Evolutionary conservation across 257 asterid genomes (phyloP), one percentile per base, ranked within the genome.

Genomic region (Solanum paucissectum): DNA sequence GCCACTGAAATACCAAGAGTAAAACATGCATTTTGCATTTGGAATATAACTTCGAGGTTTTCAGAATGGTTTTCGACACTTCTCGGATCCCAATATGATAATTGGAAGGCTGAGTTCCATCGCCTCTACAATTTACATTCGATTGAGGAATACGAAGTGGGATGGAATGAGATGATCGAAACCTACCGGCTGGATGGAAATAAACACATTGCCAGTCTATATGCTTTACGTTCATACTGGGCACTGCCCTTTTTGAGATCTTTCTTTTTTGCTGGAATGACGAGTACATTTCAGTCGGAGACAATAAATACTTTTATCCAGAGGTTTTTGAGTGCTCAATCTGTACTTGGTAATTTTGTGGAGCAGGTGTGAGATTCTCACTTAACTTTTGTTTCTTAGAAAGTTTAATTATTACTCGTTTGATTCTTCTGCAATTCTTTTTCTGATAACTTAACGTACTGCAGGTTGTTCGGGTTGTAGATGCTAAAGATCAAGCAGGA

Each of bases 61-160:
- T 98, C 99, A 2, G 96, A 98, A 40, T 97, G 99, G 99, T 96
- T 97, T 90, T 95, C 93, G 87, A 94, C 99, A 58, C 92, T 95
- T 38, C 89, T 97, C 74, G 98, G 99, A 77, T 96, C 94, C 83
- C 96, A 97, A 25, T 97, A 97, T 93, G 95, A 91, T 86, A 98
- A 94, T 46, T 97, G 99, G 99, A 96, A 97, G 93, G 89, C 93
- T 83, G 99, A 96, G 90, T 97, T 97, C 91, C 92, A 94, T 91
- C 93, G 95, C 37, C 95, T 96, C 29, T 96, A 97, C 91, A 93
- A 94, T 90, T 89, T 96, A 92, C 99, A 97, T 85, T 88, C 93
- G 2, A 58, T 91, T 44, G 98, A 96, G 68, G 99, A 96, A 83
- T 97, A 94, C 82, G 99, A 97, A 91, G 72, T 93, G 91, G 98